Base-by-base conservation (phyloP, 345 rosid genomes). In the Lumnitzera racemosa region DNA sequence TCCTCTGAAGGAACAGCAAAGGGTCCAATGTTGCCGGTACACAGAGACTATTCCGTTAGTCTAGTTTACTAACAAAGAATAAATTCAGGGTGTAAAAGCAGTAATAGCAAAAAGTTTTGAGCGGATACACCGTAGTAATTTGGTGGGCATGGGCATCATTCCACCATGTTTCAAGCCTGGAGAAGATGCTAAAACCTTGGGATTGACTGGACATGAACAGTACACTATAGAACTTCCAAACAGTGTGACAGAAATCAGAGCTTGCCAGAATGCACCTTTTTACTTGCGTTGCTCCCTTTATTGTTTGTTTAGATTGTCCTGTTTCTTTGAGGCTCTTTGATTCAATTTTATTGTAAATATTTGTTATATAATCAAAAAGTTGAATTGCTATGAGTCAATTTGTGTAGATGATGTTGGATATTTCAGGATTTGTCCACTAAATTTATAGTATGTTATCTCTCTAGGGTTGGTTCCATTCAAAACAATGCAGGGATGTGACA, bases 1-100 rank as follows among this genome's bases (percentile, higher is more conserved):
- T 90, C 97, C 65, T 90, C 91, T n/a, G 97, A 88, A 67, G 88
- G 97, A 96, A 96, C 97, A 70, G 97, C 97, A 36, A 90, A 90
- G 87, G 97, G 97, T 69, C 96, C 97, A 41, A 86, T 78, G 88
- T 78, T 88, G 62, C 81, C 83, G 91, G 96, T 90, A 74, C 24
- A 67, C n/a, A 20, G 0, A 20, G 1, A 20, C 20, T 20, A 20
- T 41, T 46, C 47, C 56, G 56, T 49, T 11, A 29, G 36, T 29
- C 36, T 29, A 29, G 36, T 29, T 29, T 6, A 29, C 36, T 29
- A 6, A 29, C 36, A 29, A 3, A 6, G 36, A 6, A 29, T 29
- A 29, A 29, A 29, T 29, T 29, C 83, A 90, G 96, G 97, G 96
- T n/a, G 94, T 88, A 67, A 90, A 88, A 78, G 97, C 91, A 9